Evolutionary conservation across 306 rosid species (phyloP).

Genomic region (Macrotyloma uniflorum): DNA sequence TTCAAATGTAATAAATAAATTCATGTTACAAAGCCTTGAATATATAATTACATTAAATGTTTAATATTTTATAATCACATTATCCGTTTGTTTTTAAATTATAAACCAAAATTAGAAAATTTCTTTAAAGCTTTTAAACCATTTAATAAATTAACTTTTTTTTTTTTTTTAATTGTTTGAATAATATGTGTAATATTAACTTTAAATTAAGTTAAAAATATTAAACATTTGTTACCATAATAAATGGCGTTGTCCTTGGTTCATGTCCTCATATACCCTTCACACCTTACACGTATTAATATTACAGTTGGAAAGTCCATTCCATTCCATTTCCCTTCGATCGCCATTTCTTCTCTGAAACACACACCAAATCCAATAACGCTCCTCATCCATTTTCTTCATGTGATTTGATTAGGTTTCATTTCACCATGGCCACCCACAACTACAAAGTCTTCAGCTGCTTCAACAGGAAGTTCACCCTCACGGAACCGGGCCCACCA

Average conservation of each 20-base stretch:
- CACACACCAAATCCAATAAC: not conserved
- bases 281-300: not conserved
- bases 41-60: no score
- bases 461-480: constrained; percentile 62
- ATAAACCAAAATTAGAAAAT: no score
- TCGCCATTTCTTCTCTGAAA: not conserved
- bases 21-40: no score
- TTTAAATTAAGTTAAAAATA: no score
- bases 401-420: not conserved
- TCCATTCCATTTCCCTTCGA: not conserved
- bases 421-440: constrained; percentile 34
- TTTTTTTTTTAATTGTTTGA: no score
- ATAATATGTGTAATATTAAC: not conserved
- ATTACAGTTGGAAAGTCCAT: no score
- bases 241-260: not conserved
- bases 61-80: no score
- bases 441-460: constrained; percentile 60
- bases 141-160: no score
- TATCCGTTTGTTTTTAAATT: no score
- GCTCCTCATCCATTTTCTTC: not conserved
- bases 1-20: no score
- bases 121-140: no score
- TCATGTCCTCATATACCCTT: not conserved
- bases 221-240: not conserved
- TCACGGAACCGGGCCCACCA: constrained; percentile 54